These are phyloP conservation scores for Cicer chorassanicum DNA, from an alignment of 306 rosid genomes.

Conservation along the genomic window DNA sequence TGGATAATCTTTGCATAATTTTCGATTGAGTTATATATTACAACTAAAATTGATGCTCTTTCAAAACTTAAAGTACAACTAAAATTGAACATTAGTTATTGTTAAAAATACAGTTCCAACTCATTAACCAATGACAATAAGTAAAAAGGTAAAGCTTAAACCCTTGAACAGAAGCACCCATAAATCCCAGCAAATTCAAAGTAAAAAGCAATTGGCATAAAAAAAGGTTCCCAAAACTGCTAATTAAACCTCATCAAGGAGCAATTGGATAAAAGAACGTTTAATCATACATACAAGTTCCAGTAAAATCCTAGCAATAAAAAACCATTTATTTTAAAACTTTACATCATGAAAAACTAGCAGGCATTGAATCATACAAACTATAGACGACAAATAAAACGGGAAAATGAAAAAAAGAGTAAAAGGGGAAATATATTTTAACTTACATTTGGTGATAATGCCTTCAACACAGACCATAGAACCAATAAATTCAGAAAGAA, in stretches of 20 bases:
- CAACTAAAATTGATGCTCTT: neutral
- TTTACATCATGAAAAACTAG: neutral
- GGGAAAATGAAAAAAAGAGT: neutral
- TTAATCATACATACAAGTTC: neutral
- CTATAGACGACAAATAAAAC: neutral
- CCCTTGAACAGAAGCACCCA: slow-evolving; percentile 17
- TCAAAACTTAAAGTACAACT: neutral
- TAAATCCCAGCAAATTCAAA: neutral
- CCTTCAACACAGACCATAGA: slow-evolving; percentile 97
- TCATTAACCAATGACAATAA: slow-evolving; percentile 1
- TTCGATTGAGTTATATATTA: neutral
- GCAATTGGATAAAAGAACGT: slow-evolving; percentile 4
- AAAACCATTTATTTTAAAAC: neutral
- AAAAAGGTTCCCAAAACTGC: neutral
- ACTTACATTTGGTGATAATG: slow-evolving; percentile 88
- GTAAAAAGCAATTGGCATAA: neutral
- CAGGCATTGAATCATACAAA: neutral
- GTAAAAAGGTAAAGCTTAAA: slow-evolving; percentile 10
- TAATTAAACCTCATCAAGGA: neutral
- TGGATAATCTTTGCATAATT: neutral
- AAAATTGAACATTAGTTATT: neutral
- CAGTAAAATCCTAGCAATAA: neutral
- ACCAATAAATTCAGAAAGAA: slow-evolving; percentile 87
- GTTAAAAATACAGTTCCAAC: neutral
- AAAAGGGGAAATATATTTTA: neutral